These are phyloP conservation scores for Perkinsus olseni DNA, from an alignment of 169 alveolate species.

Conservation along the genomic window DNA sequence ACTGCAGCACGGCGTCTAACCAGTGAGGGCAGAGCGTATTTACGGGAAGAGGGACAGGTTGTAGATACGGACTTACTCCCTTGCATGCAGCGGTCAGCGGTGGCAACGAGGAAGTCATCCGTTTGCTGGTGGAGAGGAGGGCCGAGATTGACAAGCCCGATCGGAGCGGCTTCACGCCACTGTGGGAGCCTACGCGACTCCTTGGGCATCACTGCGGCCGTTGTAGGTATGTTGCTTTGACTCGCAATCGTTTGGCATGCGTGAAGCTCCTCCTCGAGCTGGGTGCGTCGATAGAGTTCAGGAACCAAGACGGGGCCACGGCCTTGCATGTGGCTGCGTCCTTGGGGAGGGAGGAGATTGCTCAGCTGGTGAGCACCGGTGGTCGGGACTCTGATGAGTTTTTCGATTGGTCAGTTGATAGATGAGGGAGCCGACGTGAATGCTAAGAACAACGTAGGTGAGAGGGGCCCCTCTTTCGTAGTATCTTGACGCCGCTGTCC, in stretches of 20 bases:
- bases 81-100: neutral
- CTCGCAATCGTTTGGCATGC: neutral
- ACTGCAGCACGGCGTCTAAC: neutral
- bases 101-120: neutral
- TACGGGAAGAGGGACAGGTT: neutral
- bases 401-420: neutral
- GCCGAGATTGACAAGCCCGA: neutral
- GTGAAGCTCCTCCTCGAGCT: neutral
- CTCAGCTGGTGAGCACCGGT: neutral
- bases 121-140: neutral
- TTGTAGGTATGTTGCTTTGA: neutral
- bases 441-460: neutral
- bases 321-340: neutral
- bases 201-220: neutral
- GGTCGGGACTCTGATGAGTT: neutral
- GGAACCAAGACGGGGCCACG: neutral
- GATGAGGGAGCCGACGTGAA: neutral
- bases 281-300: neutral
- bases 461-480: neutral
- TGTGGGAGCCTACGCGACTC: neutral
- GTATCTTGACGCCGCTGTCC: too few species aligned
- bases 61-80: neutral
- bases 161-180: neutral
- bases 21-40: neutral
- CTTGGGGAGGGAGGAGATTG: neutral